Base-by-base conservation (phyloP, 176 grass and related monocot species). In the Oryza meridionalis region DNA sequence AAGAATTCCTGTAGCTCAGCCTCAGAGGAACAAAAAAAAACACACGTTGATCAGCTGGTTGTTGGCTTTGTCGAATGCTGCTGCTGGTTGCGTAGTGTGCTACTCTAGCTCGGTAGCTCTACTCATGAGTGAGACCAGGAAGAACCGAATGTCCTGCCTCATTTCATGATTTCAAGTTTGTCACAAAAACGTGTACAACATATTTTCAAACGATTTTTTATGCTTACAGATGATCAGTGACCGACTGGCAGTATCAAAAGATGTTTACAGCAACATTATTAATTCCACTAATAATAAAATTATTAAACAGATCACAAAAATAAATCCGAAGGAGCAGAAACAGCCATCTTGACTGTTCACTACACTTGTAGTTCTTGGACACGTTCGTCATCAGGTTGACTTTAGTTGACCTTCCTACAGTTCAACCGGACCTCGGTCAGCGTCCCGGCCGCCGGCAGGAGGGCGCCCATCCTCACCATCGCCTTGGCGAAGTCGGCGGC, bases 391-490 rank as follows among this genome's bases (percentile, higher is more conserved):
- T 9, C 6, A 11, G 7, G 13, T 49, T 62, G 79, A 62, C 45
- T 9, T 43, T 19, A 83, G 85, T 94, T 94, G 77, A 84, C 75
- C 69, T 69, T 88, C 55, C 85, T 86, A 76, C 92, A 94, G 82
- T 87, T 90, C 80, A 93, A 31, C 71, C 93, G 70, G 76, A 96
- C 73, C 80, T 93, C 83, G 17, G 83, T 89, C 13, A 61, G 76
- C 29, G 83, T 32, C 16, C 86, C 88, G 14, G 88, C 24, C 35
- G 81, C 73, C 68, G 93, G 90, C 63, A 65, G 76, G 47, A 96
- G 76, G 63, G 4, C 75, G 4, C 88, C 94, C 94, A 96, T 87
- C 88, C 51, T 91, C 67, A 77, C 77, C 91, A 96, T 96, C 6
- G 93, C 93, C 88, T 50, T 87, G 9, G 46, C 82, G 67, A 96